Conservation (phyloP, 768 basidiomycete genomes). For the Pleurotus citrinopileatus region DNA sequence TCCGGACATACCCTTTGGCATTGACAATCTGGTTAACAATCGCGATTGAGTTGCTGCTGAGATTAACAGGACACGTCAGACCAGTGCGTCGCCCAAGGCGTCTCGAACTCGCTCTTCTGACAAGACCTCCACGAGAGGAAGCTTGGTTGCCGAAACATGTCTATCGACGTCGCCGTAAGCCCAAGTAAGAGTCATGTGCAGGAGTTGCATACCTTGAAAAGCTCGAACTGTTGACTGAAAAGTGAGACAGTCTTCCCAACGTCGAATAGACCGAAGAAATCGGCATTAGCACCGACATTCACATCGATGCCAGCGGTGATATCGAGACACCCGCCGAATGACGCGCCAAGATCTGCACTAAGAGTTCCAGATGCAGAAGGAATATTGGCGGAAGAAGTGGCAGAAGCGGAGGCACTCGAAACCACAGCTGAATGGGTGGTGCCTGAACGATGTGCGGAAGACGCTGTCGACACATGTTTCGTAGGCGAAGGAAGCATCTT, state of each 20-base stretch:
- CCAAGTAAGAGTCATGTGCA: neutral
- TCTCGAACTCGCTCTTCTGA: too few species aligned
- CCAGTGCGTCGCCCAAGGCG: too few species aligned
- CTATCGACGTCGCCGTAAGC: too few species aligned
- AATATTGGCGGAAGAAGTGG: neutral
- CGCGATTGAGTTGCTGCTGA: too few species aligned
- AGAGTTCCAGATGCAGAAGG: neutral
- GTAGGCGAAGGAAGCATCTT: neutral
- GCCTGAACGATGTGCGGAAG: too few species aligned
- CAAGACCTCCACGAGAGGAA: too few species aligned
- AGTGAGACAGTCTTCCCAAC: slow-evolving; percentile 20
- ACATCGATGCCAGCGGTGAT: slow-evolving; percentile 28
- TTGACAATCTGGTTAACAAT: too few species aligned
- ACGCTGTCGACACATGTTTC: too few species aligned
- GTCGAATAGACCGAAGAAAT: slow-evolving; percentile 29
- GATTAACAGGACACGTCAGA: too few species aligned
- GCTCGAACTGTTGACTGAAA: slow-evolving; percentile 28
- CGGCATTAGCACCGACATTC: slow-evolving; percentile 27
- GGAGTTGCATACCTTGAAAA: slow-evolving; percentile 25
- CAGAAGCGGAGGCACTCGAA: neutral
- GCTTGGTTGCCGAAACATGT: too few species aligned
- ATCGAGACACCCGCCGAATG: slow-evolving; percentile 29
- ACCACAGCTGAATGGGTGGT: too few species aligned
- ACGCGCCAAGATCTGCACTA: neutral
- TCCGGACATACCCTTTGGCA: too few species aligned